A percentile compares a stretch with the other conserved stretches of the same genome.
Evolutionary conservation across 495 filamentous ascomycete genomes (phyloP).

Genomic region (Clohesyomyces aquaticus): DNA sequence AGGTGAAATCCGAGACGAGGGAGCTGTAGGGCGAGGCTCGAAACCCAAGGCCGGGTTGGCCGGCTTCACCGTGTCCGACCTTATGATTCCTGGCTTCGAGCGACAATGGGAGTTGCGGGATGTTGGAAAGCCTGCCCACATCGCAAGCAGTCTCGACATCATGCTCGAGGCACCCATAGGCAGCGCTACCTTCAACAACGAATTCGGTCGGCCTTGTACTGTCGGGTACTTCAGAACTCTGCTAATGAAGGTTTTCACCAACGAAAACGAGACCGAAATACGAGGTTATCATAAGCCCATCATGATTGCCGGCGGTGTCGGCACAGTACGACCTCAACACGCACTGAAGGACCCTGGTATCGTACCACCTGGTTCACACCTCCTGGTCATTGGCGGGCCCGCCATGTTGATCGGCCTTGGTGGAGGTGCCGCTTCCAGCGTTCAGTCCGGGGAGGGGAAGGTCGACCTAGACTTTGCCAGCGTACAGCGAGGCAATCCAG

Average conservation of each 20-base stretch:
- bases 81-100: conserved; percentile 77
- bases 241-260: conserved; percentile 64
- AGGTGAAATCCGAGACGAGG: conserved; percentile 94
- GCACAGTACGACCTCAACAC: conserved; percentile 92
- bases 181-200: conserved; percentile 94
- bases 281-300: conserved; percentile 98
- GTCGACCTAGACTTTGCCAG: conserved; percentile 93
- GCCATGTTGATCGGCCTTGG: conserved; percentile 97
- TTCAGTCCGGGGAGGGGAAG: conserved; percentile 82
- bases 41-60: conserved; percentile 89
- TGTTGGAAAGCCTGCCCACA: conserved; percentile 86
- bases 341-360: conserved; percentile 78
- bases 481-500: conserved; percentile 92
- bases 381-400: conserved; percentile 91
- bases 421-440: conserved; percentile 91
- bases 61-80: conserved; percentile 92
- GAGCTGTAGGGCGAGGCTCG: conserved; percentile 89
- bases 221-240: conserved; percentile 89
- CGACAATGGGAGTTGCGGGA: conserved; percentile 85
- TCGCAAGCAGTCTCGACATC: conserved; percentile 90
- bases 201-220: conserved; percentile 92
- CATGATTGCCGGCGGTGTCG: conserved; percentile 96
- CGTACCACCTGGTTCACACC: conserved; percentile 79
- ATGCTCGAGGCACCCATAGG: conserved; percentile 97
- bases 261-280: conserved; percentile 67